Percentiles rank a stretch among this genome's conserved stretches.
Evolutionary conservation across 2,329 filamentous ascomycete genomes (phyloP).

Genomic region (Fusarium algeriense): DNA sequence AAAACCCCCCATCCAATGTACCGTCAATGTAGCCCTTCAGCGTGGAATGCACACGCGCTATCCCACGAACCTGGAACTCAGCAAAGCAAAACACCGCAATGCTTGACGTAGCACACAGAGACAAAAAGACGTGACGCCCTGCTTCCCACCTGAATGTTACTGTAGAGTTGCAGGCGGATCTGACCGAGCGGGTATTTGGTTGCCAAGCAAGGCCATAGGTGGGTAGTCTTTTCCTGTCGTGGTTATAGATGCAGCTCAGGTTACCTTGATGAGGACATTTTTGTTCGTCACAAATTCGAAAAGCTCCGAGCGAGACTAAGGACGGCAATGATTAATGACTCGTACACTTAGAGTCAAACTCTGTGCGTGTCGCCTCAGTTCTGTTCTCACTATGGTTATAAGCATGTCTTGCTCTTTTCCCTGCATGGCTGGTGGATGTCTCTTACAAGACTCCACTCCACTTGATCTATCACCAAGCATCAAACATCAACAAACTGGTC

Average conservation of each 20-base stretch:
- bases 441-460: slow-evolving; percentile 1
- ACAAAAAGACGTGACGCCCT: not conserved
- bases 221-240: slow-evolving; percentile 11
- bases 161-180: slow-evolving; percentile 12
- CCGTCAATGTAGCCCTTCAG: slow-evolving; percentile 7
- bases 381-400: not conserved
- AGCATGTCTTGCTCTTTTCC: slow-evolving; percentile 13
- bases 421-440: not conserved
- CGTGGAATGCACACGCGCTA: slow-evolving; percentile 26
- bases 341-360: not conserved
- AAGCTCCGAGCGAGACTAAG: not conserved
- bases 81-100: slow-evolving; percentile 20
- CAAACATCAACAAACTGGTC: not conserved
- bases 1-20: not conserved
- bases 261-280: not conserved
- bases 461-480: slow-evolving; percentile 19
- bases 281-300: slow-evolving; percentile 1
- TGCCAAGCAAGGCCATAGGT: not conserved
- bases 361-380: not conserved
- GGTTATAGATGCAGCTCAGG: slow-evolving; percentile 15
- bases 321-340: slow-evolving; percentile 2
- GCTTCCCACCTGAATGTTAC: not conserved
- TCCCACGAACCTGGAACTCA: slow-evolving; percentile 42
- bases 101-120: slow-evolving; percentile 20
- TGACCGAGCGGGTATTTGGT: slow-evolving; percentile 1